A percentile compares a stretch with the other conserved stretches of the same genome.
Evolutionary conservation across 177 flowering plant species (phyloP).

Genomic region (Vitis hybrid): DNA sequence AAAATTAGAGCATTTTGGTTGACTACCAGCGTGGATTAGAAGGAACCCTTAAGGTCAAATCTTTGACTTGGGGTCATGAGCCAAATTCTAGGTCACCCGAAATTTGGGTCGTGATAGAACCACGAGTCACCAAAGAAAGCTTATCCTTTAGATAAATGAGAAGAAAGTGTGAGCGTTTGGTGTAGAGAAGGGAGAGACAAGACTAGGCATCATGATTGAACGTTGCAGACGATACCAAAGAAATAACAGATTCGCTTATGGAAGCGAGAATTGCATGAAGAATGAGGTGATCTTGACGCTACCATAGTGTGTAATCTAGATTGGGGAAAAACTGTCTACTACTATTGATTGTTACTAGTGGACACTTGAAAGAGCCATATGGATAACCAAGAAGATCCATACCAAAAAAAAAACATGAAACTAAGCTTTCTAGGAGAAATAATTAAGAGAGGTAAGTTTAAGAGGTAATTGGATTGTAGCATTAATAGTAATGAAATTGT

Average conservation of each 20-base stretch:
- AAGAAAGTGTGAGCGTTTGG: not conserved
- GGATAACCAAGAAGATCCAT: not conserved
- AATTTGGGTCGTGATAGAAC: too few species aligned
- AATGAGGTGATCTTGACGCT: not conserved
- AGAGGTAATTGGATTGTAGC: not conserved
- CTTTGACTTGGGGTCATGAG: too few species aligned
- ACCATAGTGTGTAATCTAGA: not conserved
- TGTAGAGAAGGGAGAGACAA: not conserved
- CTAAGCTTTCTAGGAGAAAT: not conserved
- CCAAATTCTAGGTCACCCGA: too few species aligned
- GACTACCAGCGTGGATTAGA: too few species aligned
- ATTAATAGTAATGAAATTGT: not conserved
- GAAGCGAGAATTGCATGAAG: not conserved
- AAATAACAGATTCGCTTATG: not conserved
- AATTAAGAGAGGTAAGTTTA: not conserved
- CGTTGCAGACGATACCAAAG: not conserved
- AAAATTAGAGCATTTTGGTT: too few species aligned
- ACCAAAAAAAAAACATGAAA: not conserved
- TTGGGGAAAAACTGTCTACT: not conserved
- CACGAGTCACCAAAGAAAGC: not conserved
- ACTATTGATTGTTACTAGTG: not conserved
- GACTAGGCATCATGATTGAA: not conserved
- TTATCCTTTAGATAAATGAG: not conserved
- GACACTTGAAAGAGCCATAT: not conserved
- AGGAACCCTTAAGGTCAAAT: too few species aligned